Evolutionary conservation across 345 rosid species (phyloP).

Genomic region (Sonneratia caseolaris): DNA sequence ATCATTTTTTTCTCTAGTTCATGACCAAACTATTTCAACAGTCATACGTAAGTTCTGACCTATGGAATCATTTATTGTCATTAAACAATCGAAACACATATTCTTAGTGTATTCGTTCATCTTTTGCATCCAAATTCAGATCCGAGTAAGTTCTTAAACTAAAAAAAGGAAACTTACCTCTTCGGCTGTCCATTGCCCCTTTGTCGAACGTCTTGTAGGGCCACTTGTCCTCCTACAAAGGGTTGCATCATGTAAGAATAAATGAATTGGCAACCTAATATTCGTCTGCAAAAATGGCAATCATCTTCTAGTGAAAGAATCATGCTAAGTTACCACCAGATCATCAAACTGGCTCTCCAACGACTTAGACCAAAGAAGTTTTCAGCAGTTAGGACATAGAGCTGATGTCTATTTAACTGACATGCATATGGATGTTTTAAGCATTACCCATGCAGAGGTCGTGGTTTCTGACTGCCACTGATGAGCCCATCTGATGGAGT

Average conservation of each 20-base stretch:
- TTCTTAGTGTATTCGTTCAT: neutral
- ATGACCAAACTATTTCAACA: neutral
- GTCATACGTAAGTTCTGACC: neutral
- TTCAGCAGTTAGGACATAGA: neutral
- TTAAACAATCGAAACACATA: neutral
- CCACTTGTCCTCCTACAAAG: constrained; percentile 81
- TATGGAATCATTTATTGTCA: neutral
- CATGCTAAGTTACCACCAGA: neutral
- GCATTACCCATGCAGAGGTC: constrained; percentile 63
- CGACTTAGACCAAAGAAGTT: neutral
- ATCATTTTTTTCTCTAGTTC: neutral
- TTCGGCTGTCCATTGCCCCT: constrained; percentile 98
- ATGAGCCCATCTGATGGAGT: constrained; percentile 44
- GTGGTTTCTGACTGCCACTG: constrained; percentile 39
- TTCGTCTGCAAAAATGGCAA: neutral
- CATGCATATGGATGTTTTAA: neutral
- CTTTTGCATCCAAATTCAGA: neutral
- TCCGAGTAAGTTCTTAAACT: neutral
- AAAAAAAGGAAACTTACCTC: constrained; percentile 38
- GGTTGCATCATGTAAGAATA: neutral
- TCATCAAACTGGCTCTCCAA: neutral
- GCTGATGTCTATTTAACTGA: neutral
- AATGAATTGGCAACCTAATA: neutral
- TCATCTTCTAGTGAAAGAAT: neutral
- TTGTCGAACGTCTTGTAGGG: constrained; percentile 93